Base-by-base conservation (phyloP, 106 monocot genomes). In the Narthecium ossifragum region DNA sequence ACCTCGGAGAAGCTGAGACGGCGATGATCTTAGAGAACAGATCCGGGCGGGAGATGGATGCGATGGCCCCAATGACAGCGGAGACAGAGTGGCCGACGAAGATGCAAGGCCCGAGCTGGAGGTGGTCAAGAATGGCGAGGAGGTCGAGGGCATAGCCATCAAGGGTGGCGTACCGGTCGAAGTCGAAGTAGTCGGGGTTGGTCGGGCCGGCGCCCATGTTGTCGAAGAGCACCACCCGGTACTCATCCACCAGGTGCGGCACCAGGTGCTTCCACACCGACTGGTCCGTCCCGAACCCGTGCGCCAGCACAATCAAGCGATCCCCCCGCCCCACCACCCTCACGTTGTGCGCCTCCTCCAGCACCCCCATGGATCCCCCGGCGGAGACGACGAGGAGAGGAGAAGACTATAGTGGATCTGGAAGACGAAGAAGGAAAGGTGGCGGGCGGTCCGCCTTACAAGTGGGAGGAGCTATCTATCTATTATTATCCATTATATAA, bases 181-280 rank as follows among this genome's bases (percentile, higher is more conserved):
- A 98, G 71, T 91, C 98, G 84, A 91, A 98, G 87, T 91, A 91
- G 72, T 98, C 98, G 15, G 98, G 98, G 77, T 98, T 91, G 53
- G 90, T 98, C 30, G 98, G 67, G 0, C 98, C 98, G 4, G 98
- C 86, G 4, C 98, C 98, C 87, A 98, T 98, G 86, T 76, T 98
- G 70, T 98, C 98, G 81, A 82, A 98, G 33, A 98, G 79, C 31
- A 98, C 73, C 24, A 98, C 84, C 23, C 84, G 60, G 79, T 82
- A 77, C 6, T 84, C 86, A 5, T 73, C 71, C 17, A 88, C 58
- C 51, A 98, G 76, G 64, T 91, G 98, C 34, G 90, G 87, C 38
- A 91, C 64, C 34, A 98, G 74, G 79, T 98, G 98, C 69, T 82
- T 86, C 98, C 98, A 98, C 69, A 91, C 98, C 50, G 98, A 98